These are phyloP conservation scores for Biscogniauxia mediterranea DNA, from an alignment of 2,329 filamentous ascomycete genomes.

Conservation along the genomic window DNA sequence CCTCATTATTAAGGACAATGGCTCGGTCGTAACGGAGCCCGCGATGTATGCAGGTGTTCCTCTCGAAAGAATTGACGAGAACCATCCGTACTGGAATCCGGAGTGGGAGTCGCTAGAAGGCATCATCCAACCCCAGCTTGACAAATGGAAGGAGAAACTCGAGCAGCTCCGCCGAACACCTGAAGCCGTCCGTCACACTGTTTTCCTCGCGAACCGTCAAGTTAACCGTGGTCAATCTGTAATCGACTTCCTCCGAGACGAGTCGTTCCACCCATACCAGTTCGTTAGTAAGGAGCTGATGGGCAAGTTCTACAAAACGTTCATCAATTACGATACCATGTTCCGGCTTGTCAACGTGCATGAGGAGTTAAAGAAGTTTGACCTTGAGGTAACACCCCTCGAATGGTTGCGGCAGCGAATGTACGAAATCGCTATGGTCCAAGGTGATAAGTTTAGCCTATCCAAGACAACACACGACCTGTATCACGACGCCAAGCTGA, in stretches of 20 bases:
- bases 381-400: conserved; percentile 50
- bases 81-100: conserved; percentile 55
- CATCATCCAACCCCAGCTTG: conserved; percentile 42
- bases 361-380: conserved; percentile 52
- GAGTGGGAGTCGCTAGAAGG: conserved; percentile 48
- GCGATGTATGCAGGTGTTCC: conserved; percentile 53
- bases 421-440: conserved; percentile 44
- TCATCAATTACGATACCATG: conserved; percentile 55
- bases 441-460: conserved; percentile 50
- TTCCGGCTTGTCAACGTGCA: conserved; percentile 55
- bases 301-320: conserved; percentile 36
- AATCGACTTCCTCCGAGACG: conserved; percentile 50
- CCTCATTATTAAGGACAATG: conserved; percentile 48
- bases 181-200: conserved; percentile 36
- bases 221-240: conserved; percentile 54
- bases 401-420: conserved; percentile 59
- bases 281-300: conserved; percentile 53
- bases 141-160: conserved; percentile 49
- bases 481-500: conserved; percentile 55
- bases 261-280: conserved; percentile 56
- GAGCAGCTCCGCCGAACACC: conserved; percentile 28
- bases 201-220: conserved; percentile 55
- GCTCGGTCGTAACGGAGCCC: conserved; percentile 48
- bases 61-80: conserved; percentile 47
- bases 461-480: conserved; percentile 51